Evolutionary conservation across 1,139 yeast genomes (phyloP), one percentile per base, ranked within the genome.

Genomic region (Protomyces arabidopsidicola): DNA sequence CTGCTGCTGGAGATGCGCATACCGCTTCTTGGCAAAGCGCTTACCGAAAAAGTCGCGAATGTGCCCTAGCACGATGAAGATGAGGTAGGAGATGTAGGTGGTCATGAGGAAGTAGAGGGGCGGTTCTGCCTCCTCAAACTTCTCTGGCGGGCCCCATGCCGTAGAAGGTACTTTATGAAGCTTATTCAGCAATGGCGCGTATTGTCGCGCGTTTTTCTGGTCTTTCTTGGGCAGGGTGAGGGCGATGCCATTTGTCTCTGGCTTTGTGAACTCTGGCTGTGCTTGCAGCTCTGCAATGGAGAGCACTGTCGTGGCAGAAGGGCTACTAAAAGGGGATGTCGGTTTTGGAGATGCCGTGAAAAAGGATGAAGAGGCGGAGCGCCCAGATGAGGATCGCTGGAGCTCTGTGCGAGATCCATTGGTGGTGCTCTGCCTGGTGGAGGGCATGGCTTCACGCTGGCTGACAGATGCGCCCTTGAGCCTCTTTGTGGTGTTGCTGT

Each of bases 51-150:
- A 91, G 76, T 93, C 99, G 70, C 91, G 84, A 48, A 90, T 77
- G 72, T 93, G 97, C 50, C 99, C 99, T 67, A 90, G 81, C 45
- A 90, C 83, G 69, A 93, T 89, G 72, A 93, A 81, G 59, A 89
- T 82, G 69, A 93, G 79, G 74, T 90, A 95, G 73, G 87, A 85
- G 70, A 93, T 76, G 72, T 91, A 93, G 2, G 98, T 93, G 65
- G 89, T 82, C 65, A 93, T 77, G 68, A 88, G 84, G 64, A 88
- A 84, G 69, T 82, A 81, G 72, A 88, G 88, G 10, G 96, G 93
- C 6, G 98, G 98, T 65, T 91, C 96, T 73, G 90, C 97, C 62
- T 76, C 76, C 53, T 78, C 81, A 18, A 55, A 68, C 45, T 58
- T 58, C 51, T 62, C 65, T 3, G 64, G 63, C 14, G 67, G 53